Evolutionary conservation across 1,284 basidiomycete species (phyloP).

Genomic region (Peniophora sp.): DNA sequence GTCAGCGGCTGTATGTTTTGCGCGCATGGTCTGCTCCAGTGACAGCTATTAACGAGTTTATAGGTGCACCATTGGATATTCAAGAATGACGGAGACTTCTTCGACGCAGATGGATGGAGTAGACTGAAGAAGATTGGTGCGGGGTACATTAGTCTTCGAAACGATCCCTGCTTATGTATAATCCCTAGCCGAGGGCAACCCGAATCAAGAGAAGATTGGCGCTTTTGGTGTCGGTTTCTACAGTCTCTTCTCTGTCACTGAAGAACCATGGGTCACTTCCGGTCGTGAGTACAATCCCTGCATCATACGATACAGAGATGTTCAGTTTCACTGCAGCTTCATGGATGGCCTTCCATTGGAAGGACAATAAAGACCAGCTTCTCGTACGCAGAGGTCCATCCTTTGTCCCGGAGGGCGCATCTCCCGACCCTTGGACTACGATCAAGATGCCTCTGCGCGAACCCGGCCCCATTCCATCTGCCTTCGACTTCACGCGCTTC

Average conservation of each 20-base stretch:
- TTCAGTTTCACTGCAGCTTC: conserved; percentile 37
- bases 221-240: conserved; percentile 87
- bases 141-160: conserved; percentile 9
- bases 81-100: conserved; percentile 80
- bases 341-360: conserved; percentile 98
- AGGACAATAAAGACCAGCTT: conserved; percentile 83
- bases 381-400: conserved; percentile 71
- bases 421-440: conserved; percentile 65
- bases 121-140: conserved; percentile 81
- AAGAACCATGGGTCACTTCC: conserved; percentile 89
- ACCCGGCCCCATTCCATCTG: conserved; percentile 71
- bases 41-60: not conserved
- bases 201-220: conserved; percentile 80
- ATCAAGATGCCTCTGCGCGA: conserved; percentile 91
- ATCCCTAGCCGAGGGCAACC: conserved; percentile 69
- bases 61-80: conserved; percentile 74
- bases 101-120: conserved; percentile 82
- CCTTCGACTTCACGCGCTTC: conserved; percentile 86
- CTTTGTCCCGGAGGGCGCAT: conserved; percentile 29
- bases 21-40: not conserved
- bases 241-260: conserved; percentile 78
- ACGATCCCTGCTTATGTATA: not conserved
- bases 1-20: conserved; percentile 34
- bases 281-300: conserved; percentile 45
- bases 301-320: not conserved